Evolutionary conservation across 805 yeast species (phyloP).

Genomic region (Zygosaccharomyces siamensis): DNA sequence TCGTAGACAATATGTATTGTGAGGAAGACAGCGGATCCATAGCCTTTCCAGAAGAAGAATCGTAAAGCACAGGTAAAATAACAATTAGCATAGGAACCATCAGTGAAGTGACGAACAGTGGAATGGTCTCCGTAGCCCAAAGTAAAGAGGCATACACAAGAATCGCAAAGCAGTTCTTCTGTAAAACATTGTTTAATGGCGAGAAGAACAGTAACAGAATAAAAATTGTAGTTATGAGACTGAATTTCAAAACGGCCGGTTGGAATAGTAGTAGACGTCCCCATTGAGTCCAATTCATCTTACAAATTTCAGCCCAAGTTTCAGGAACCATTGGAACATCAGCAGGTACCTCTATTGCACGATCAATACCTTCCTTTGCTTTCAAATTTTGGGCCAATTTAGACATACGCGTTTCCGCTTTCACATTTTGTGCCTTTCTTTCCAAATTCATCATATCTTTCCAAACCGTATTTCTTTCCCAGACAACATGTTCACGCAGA

Average conservation of each 20-base stretch:
- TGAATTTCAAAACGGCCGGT: slow-evolving; percentile 38
- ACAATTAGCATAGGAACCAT: slow-evolving; percentile 80
- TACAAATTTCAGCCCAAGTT: slow-evolving; percentile 19
- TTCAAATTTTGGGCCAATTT: slow-evolving; percentile 14
- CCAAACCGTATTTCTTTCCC: slow-evolving; percentile 98
- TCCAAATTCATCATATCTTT: slow-evolving; percentile 91
- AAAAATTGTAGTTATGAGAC: slow-evolving; percentile 47
- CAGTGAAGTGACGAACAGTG: slow-evolving; percentile 83
- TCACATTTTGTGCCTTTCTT: slow-evolving; percentile 76
- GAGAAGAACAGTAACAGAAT: slow-evolving; percentile 41
- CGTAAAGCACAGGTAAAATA: slow-evolving; percentile 60
- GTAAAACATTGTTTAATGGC: slow-evolving; percentile 57
- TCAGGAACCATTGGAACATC: slow-evolving; percentile 14
- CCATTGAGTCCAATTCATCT: slow-evolving; percentile 14
- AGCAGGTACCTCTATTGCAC: slow-evolving; percentile 22
- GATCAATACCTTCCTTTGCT: slow-evolving; percentile 25
- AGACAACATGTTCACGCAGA: slow-evolving; percentile 87
- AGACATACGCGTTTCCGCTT: slow-evolving; percentile 32
- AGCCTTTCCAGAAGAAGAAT: slow-evolving; percentile 42
- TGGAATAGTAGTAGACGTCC: slow-evolving; percentile 29
- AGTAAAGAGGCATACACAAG: slow-evolving; percentile 74
- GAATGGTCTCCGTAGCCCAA: slow-evolving; percentile 89
- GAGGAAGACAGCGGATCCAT: slow-evolving; percentile 60
- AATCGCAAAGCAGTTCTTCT: slow-evolving; percentile 76
- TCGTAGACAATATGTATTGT: slow-evolving; percentile 69